Evolutionary conservation across 2,329 filamentous ascomycete species (phyloP).

Genomic region (Beauveria bassiana): DNA sequence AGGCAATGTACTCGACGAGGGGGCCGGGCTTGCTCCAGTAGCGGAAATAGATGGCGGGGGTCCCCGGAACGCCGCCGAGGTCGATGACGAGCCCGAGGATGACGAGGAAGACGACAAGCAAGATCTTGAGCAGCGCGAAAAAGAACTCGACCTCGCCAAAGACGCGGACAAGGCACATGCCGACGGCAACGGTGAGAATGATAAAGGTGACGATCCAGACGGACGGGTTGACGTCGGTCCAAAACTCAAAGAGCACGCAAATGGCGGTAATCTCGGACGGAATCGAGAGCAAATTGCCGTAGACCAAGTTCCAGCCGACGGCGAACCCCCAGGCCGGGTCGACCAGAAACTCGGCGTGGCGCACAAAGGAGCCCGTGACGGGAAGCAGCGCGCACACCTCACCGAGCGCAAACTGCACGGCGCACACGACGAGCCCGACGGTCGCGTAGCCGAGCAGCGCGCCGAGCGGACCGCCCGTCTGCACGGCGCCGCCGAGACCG

Average conservation of each 20-base stretch:
- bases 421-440: slow-evolving; percentile 47
- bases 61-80: slow-evolving; percentile 52
- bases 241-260: slow-evolving; percentile 55
- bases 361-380: slow-evolving; percentile 55
- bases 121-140: slow-evolving; percentile 48
- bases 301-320: slow-evolving; percentile 47
- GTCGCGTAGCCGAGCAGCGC: slow-evolving; percentile 46
- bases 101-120: slow-evolving; percentile 54
- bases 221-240: slow-evolving; percentile 49
- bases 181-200: slow-evolving; percentile 45
- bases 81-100: slow-evolving; percentile 55
- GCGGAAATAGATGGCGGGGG: slow-evolving; percentile 53
- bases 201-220: slow-evolving; percentile 45
- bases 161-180: slow-evolving; percentile 49
- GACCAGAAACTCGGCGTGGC: slow-evolving; percentile 52
- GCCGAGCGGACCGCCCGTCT: slow-evolving; percentile 40
- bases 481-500: slow-evolving; percentile 46
- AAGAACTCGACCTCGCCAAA: slow-evolving; percentile 52
- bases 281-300: slow-evolving; percentile 46
- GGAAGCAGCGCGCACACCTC: slow-evolving; percentile 54
- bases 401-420: slow-evolving; percentile 51
- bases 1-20: slow-evolving; percentile 57
- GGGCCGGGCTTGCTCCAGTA: slow-evolving; percentile 65
- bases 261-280: slow-evolving; percentile 56
- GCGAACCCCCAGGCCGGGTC: slow-evolving; percentile 53